Conservation (phyloP, 441 rosid genomes). For the Euphorbia corollata region DNA sequence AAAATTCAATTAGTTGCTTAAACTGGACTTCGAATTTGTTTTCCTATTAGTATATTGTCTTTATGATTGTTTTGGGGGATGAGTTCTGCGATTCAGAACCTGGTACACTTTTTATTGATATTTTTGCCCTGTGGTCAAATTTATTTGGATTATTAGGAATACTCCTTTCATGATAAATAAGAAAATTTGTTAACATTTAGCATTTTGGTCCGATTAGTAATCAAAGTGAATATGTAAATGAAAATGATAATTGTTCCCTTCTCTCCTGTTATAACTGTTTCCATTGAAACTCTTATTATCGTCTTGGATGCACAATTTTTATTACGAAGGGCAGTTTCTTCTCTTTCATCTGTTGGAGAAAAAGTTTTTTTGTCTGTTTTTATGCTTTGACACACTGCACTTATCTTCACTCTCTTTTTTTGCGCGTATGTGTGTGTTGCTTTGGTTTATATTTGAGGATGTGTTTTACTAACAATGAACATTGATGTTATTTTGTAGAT, state of each 20-base stretch:
- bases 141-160: neutral
- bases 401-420: neutral
- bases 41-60: neutral
- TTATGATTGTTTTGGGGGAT: neutral
- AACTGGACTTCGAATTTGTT: neutral
- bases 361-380: neutral
- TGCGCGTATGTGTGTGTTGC: neutral
- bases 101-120: neutral
- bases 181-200: neutral
- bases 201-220: neutral
- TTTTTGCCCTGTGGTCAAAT: neutral
- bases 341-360: neutral
- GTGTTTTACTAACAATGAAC: constrained; percentile 9
- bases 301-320: neutral
- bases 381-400: neutral
- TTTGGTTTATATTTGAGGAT: neutral
- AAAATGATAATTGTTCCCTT: neutral
- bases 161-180: neutral
- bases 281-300: too few species aligned
- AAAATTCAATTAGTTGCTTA: neutral
- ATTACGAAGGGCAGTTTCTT: neutral
- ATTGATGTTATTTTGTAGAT: constrained; percentile 37
- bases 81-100: neutral
- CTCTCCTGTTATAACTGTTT: neutral
- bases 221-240: neutral